Evolutionary conservation across 352 stramenopile species (phyloP).

Genomic region (Phytophthora melonis): DNA sequence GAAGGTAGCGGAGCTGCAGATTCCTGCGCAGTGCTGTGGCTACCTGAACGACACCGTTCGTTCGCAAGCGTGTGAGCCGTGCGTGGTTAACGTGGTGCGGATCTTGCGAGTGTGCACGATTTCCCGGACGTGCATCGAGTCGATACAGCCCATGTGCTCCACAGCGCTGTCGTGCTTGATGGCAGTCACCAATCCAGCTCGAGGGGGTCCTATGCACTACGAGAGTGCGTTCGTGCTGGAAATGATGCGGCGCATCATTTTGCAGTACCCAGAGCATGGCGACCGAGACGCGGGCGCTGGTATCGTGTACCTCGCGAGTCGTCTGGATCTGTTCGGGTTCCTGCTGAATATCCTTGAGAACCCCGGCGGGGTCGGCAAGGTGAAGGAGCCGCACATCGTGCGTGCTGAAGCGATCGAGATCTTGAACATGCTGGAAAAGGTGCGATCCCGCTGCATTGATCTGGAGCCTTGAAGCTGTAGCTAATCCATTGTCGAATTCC

Average conservation of each 20-base stretch:
- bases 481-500: slow-evolving; percentile 1
- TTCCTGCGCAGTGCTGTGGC: slow-evolving; percentile 69
- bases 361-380: slow-evolving; percentile 54
- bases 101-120: slow-evolving; percentile 73
- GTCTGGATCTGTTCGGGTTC: slow-evolving; percentile 76
- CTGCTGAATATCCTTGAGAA: slow-evolving; percentile 83
- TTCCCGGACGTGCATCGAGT: slow-evolving; percentile 61
- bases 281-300: slow-evolving; percentile 62
- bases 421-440: slow-evolving; percentile 82
- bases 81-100: slow-evolving; percentile 70
- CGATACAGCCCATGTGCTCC: slow-evolving; percentile 65
- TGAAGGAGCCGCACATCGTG: slow-evolving; percentile 70
- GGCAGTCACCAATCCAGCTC: slow-evolving; percentile 53
- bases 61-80: slow-evolving; percentile 66
- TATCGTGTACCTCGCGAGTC: slow-evolving; percentile 79
- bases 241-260: slow-evolving; percentile 77
- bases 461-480: not conserved
- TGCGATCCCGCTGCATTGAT: slow-evolving; percentile 19
- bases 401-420: slow-evolving; percentile 82
- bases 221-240: slow-evolving; percentile 76
- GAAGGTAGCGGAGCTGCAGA: slow-evolving; percentile 60
- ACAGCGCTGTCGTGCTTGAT: slow-evolving; percentile 71
- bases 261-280: slow-evolving; percentile 76
- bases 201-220: slow-evolving; percentile 64
- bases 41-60: slow-evolving; percentile 78